A percentile compares a stretch with the other conserved stretches of the same genome.
Evolutionary conservation across 1,284 basidiomycete species (phyloP).

Genomic region (Cystobasidium pallidum): DNA sequence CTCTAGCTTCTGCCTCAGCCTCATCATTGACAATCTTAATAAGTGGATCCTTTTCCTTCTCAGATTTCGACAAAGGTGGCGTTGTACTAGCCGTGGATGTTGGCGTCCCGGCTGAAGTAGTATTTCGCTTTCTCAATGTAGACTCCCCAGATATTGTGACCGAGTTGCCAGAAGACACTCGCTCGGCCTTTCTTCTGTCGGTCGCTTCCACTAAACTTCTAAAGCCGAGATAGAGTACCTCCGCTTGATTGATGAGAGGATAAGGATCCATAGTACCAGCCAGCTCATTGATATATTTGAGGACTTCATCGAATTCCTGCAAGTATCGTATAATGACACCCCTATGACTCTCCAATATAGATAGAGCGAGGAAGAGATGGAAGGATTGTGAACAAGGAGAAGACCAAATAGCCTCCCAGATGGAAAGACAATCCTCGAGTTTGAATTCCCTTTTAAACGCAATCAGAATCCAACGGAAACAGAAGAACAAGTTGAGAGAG

Average conservation of each 20-base stretch:
- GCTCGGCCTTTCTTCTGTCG: slow-evolving; percentile 43
- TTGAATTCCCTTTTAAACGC: slow-evolving; percentile 93
- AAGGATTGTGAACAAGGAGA: slow-evolving; percentile 85
- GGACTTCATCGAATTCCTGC: slow-evolving; percentile 70
- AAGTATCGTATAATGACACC: slow-evolving; percentile 93
- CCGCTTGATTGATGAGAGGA: slow-evolving; percentile 85
- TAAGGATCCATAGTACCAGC: slow-evolving; percentile 85
- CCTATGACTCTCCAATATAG: slow-evolving; percentile 88
- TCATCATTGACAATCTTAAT: slow-evolving; percentile 42
- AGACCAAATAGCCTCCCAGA: slow-evolving; percentile 97
- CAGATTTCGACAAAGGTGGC: slow-evolving; percentile 3
- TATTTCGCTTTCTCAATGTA: slow-evolving; percentile 8
- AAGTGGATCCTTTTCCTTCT: slow-evolving; percentile 35
- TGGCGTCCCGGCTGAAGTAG: not conserved
- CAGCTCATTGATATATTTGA: slow-evolving; percentile 63
- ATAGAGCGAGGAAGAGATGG: slow-evolving; percentile 91
- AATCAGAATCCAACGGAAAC: slow-evolving; percentile 73
- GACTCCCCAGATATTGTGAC: not conserved
- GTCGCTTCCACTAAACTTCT: slow-evolving; percentile 61
- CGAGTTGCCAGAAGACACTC: not conserved
- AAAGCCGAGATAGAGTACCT: slow-evolving; percentile 87
- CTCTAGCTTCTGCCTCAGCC: slow-evolving; percentile 41
- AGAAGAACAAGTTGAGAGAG: slow-evolving; percentile 94
- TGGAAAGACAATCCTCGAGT: slow-evolving; percentile 79
- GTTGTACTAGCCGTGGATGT: not conserved